These are phyloP conservation scores for Lizonia empirigonia DNA, from an alignment of 2,329 filamentous ascomycete genomes.

Conservation along the genomic window DNA sequence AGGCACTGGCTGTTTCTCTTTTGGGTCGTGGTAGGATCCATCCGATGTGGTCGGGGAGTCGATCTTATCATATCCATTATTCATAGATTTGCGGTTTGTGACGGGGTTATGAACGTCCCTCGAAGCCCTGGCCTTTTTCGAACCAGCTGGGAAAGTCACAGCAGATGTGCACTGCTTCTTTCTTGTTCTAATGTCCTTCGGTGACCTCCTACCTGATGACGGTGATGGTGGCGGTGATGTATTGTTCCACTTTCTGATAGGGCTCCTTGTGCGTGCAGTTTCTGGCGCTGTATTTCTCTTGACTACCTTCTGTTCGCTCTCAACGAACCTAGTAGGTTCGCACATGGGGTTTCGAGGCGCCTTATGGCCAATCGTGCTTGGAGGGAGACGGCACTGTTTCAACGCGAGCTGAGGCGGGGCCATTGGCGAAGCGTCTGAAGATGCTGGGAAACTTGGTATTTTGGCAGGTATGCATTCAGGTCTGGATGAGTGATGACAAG, in stretches of 20 bases:
- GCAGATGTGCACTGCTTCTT: not conserved
- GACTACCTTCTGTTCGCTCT: not conserved
- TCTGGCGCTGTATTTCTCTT: not conserved
- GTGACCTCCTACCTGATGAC: not conserved
- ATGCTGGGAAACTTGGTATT: not conserved
- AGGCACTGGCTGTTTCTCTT: not conserved
- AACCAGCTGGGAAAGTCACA: not conserved
- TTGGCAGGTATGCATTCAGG: not conserved
- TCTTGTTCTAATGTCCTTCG: not conserved
- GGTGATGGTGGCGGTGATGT: not conserved
- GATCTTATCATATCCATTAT: not conserved
- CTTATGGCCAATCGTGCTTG: slow-evolving; percentile 3
- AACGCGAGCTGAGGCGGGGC: not conserved
- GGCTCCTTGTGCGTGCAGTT: not conserved
- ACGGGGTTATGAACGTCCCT: not conserved
- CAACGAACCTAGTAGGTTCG: not conserved
- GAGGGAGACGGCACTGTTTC: slow-evolving; percentile 9
- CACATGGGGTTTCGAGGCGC: not conserved
- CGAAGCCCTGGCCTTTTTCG: not conserved
- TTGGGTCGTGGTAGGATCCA: not conserved
- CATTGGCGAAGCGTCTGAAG: too few species aligned
- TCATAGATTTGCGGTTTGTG: not conserved
- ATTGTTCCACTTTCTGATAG: not conserved
- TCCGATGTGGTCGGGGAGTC: not conserved
- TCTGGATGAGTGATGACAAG: not conserved